Percentiles rank a stretch among this genome's conserved stretches.
Evolutionary conservation across 768 basidiomycete species (phyloP).

Genomic region (Leccinellum albellum): DNA sequence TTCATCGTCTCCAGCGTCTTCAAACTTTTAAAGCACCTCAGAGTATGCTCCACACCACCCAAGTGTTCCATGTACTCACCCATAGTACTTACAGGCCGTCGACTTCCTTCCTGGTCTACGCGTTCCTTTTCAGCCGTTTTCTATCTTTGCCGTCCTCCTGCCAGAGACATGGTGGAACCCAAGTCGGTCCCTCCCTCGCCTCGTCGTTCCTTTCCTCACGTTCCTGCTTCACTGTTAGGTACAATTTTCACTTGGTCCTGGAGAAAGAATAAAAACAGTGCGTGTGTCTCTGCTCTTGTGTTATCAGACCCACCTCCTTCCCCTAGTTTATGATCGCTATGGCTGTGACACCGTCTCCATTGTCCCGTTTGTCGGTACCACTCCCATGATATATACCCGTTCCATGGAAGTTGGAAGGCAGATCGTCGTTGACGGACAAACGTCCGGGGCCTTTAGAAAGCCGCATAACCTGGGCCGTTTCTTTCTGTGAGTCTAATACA

Average conservation of each 20-base stretch:
- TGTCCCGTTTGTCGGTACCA: constrained; percentile 16
- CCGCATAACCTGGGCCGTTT: constrained; percentile 5
- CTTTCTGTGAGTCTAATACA: constrained; percentile 16
- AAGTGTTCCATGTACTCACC: background rate
- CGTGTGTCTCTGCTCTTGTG: background rate
- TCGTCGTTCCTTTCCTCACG: background rate
- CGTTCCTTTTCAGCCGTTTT: constrained; percentile 20
- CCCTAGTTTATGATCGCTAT: constrained; percentile 18
- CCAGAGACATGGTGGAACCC: constrained; percentile 23
- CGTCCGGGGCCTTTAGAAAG: constrained; percentile 18
- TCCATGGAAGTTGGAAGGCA: constrained; percentile 20
- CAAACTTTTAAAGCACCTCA: constrained; percentile 12
- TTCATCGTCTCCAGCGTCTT: constrained; percentile 11
- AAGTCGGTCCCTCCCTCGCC: constrained; percentile 1
- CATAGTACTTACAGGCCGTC: constrained; percentile 10
- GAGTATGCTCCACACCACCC: constrained; percentile 7
- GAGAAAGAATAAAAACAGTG: constrained; percentile 20
- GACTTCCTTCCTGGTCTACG: constrained; percentile 16
- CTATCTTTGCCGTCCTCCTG: constrained; percentile 1
- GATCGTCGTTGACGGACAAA: constrained; percentile 17
- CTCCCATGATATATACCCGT: constrained; percentile 20
- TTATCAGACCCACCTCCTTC: background rate
- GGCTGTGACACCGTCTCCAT: constrained; percentile 21
- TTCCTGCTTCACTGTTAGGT: constrained; percentile 4
- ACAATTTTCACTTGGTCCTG: constrained; percentile 20